Evolutionary conservation across 2,329 filamentous ascomycete species (phyloP).

Genomic region (Endoconidiophora polonica): DNA sequence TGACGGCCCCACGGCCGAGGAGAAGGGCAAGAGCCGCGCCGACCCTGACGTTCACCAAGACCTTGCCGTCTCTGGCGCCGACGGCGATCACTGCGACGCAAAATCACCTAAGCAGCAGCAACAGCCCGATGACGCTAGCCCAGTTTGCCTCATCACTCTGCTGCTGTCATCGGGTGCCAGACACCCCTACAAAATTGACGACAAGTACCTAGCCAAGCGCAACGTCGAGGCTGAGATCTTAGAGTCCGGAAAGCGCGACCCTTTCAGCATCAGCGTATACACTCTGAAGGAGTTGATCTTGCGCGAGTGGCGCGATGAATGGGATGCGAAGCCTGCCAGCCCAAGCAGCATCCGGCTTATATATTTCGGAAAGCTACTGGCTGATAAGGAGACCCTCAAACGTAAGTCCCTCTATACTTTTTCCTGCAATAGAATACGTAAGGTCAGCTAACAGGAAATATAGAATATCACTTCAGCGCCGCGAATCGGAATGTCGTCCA

Average conservation of each 20-base stretch:
- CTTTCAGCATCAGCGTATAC: slow-evolving; percentile 81
- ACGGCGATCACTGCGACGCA: not conserved
- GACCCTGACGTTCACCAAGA: slow-evolving; percentile 5
- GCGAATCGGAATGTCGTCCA: slow-evolving; percentile 75
- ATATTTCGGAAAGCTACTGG: slow-evolving; percentile 76
- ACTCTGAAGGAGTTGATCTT: slow-evolving; percentile 88
- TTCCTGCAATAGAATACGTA: not conserved
- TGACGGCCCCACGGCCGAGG: not conserved
- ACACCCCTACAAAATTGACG: slow-evolving; percentile 81
- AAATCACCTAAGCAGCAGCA: not conserved
- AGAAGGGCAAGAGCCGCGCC: slow-evolving; percentile 14
- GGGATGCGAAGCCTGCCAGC: slow-evolving; percentile 73
- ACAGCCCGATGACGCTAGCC: slow-evolving; percentile 18
- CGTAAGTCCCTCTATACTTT: slow-evolving; percentile 36
- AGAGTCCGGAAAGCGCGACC: slow-evolving; percentile 43
- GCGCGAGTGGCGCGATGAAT: slow-evolving; percentile 82
- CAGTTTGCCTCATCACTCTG: slow-evolving; percentile 59
- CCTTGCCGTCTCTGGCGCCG: not conserved
- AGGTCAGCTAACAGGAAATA: not conserved
- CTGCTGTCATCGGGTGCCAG: slow-evolving; percentile 66
- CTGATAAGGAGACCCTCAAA: slow-evolving; percentile 71
- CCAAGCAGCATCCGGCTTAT: slow-evolving; percentile 84
- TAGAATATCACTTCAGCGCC: slow-evolving; percentile 64
- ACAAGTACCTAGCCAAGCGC: slow-evolving; percentile 66
- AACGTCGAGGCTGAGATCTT: slow-evolving; percentile 55